phyloP scores from a whole-genome alignment of 176 grass and related monocot genomes.

The Triticum urartu region DNA sequence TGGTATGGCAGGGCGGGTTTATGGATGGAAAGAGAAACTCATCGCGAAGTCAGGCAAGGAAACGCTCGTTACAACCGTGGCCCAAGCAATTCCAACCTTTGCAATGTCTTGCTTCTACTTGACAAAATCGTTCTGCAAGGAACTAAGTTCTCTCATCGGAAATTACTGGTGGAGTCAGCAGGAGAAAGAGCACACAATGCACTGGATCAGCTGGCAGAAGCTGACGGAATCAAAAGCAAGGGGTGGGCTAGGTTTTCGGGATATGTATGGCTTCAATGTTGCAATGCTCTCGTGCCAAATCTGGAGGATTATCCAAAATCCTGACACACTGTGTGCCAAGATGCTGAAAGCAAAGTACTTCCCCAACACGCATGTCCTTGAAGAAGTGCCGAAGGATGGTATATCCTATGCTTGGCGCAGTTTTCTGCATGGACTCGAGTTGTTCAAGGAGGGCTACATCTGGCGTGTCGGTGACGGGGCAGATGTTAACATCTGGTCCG shows the following conservation, averaged over 20 bases:
- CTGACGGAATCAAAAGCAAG: too few relatives aligned
- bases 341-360: neutral
- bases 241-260: too few relatives aligned
- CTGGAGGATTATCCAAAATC: neutral
- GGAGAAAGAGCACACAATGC: too few relatives aligned
- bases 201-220: too few relatives aligned
- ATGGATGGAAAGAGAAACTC: neutral
- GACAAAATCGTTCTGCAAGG: neutral
- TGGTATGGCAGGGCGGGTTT: neutral
- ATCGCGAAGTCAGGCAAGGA: too few relatives aligned
- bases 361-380: neutral
- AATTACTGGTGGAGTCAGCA: too few relatives aligned
- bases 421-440: neutral
- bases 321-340: neutral
- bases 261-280: neutral
- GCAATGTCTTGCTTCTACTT: too few relatives aligned
- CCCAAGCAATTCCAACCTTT: too few relatives aligned
- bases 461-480: neutral
- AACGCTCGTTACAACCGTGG: too few relatives aligned
- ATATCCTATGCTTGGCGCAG: too few relatives aligned
- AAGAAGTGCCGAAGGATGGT: neutral
- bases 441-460: neutral
- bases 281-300: neutral
- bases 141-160: neutral
- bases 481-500: too few relatives aligned